Evolutionary conservation across 73 alveolate genomes (phyloP).

Genomic region (Paraurostyla sp.): DNA sequence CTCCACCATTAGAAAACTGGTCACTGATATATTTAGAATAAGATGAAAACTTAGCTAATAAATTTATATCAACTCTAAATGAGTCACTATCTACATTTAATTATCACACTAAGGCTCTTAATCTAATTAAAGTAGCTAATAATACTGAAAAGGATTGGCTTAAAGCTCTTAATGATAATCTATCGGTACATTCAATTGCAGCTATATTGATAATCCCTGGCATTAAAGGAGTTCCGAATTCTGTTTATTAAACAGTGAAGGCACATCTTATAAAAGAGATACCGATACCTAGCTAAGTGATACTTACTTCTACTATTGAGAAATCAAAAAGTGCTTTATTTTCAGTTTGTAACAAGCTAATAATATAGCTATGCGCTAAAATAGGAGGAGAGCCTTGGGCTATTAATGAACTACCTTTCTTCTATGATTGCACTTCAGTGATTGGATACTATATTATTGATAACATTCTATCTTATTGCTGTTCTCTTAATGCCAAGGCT

Average conservation of each 20-base stretch:
- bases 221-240: constrained; percentile 8
- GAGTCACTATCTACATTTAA: constrained; percentile 13
- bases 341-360: background rate
- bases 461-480: background rate
- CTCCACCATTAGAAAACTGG: constrained; percentile 14
- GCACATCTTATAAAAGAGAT: background rate
- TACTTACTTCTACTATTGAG: constrained; percentile 12
- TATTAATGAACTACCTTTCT: constrained; percentile 4
- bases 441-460: background rate
- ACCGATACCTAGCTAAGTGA: background rate
- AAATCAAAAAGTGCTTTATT: constrained; percentile 23
- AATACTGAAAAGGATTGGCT: background rate
- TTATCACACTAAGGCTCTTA: background rate
- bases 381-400: constrained; percentile 54
- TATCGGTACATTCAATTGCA: background rate
- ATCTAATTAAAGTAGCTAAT: background rate
- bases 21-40: background rate
- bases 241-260: background rate
- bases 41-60: background rate
- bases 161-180: background rate
- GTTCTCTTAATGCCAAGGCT: constrained; percentile 8
- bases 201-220: background rate
- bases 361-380: background rate
- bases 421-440: background rate
- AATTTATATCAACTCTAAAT: background rate